Evolutionary conservation across 495 filamentous ascomycete species (phyloP).

Genomic region (Aspergillus funiculosus): DNA sequence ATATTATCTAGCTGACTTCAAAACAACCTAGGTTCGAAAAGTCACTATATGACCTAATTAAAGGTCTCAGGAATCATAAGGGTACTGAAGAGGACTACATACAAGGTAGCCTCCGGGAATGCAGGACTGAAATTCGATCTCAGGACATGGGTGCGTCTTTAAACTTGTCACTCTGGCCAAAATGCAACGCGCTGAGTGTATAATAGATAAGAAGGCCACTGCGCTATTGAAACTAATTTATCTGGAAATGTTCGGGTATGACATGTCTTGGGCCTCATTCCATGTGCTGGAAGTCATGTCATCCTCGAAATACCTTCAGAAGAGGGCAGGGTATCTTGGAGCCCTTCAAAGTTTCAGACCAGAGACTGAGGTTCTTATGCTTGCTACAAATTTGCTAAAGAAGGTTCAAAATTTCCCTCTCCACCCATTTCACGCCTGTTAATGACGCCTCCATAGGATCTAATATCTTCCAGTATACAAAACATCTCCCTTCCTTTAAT

Average conservation of each 20-base stretch:
- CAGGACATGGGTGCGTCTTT: slow-evolving; percentile 85
- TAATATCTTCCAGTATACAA: slow-evolving; percentile 64
- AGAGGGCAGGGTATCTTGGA: slow-evolving; percentile 91
- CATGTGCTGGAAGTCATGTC: slow-evolving; percentile 99
- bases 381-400: slow-evolving; percentile 94
- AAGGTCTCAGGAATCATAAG: slow-evolving; percentile 88
- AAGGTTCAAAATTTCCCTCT: slow-evolving; percentile 58
- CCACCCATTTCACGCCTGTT: not conserved
- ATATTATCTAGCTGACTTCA: not conserved
- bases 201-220: slow-evolving; percentile 87
- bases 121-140: slow-evolving; percentile 78
- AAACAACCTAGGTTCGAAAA: slow-evolving; percentile 79
- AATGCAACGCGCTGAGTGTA: slow-evolving; percentile 19
- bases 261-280: slow-evolving; percentile 99
- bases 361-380: slow-evolving; percentile 95
- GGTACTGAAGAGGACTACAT: slow-evolving; percentile 92
- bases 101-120: slow-evolving; percentile 85
- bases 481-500: slow-evolving; percentile 79
- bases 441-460: slow-evolving; percentile 52
- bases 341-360: slow-evolving; percentile 93
- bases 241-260: slow-evolving; percentile 97
- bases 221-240: slow-evolving; percentile 93
- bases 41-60: slow-evolving; percentile 96
- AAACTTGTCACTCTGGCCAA: not conserved
- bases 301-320: slow-evolving; percentile 86